These are phyloP conservation scores for Diaporthe aspalathi DNA, from an alignment of 2,329 filamentous ascomycete species.

Conservation along the genomic window DNA sequence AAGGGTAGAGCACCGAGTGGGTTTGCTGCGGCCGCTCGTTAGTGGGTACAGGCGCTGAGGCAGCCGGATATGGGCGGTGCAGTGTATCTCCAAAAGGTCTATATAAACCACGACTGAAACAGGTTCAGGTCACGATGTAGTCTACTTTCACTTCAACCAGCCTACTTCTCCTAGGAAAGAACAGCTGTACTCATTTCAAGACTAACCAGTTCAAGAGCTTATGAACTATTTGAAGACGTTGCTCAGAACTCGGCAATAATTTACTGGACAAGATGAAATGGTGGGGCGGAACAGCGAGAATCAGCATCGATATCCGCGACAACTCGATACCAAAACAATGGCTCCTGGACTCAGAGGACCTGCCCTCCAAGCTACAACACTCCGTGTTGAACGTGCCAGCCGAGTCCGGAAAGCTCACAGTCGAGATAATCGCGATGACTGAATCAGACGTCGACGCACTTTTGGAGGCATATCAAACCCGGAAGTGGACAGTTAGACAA, in stretches of 20 bases:
- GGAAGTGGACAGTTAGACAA: slow-evolving; percentile 49
- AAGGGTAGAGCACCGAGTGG: background rate
- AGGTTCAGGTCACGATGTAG: background rate
- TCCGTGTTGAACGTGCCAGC: slow-evolving; percentile 44
- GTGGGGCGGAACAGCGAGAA: slow-evolving; percentile 49
- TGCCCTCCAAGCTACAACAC: slow-evolving; percentile 43
- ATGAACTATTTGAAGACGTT: background rate
- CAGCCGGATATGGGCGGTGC: background rate
- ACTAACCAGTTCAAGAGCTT: too few relatives aligned
- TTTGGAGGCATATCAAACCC: slow-evolving; percentile 39
- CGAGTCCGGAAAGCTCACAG: slow-evolving; percentile 48
- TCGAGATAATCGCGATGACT: slow-evolving; percentile 53
- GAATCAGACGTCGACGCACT: slow-evolving; percentile 49
- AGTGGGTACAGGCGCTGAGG: slow-evolving; percentile 9
- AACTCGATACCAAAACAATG: slow-evolving; percentile 51
- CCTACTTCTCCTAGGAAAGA: background rate
- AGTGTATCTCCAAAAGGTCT: background rate
- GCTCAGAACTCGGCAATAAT: background rate
- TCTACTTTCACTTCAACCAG: background rate
- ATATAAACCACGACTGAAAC: background rate
- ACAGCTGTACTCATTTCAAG: too few relatives aligned
- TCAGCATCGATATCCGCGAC: slow-evolving; percentile 48
- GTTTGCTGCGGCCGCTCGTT: background rate
- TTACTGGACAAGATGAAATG: slow-evolving; percentile 19
- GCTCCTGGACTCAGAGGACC: slow-evolving; percentile 48